Conservation (phyloP, 2,329 filamentous ascomycete species). For the Aspergillus sp. region DNA sequence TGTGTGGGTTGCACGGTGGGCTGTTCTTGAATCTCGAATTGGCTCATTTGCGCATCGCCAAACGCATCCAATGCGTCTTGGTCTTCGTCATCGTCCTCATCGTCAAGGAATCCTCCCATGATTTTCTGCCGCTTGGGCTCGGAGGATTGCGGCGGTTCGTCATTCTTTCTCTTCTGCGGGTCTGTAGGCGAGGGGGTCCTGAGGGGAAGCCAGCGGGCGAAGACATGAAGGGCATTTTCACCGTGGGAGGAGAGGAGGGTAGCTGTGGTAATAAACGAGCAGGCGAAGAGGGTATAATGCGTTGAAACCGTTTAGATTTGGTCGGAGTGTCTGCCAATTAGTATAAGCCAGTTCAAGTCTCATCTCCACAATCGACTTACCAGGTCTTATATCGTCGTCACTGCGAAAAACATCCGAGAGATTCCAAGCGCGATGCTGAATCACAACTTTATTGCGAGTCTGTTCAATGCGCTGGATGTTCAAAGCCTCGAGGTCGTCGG, state of each 20-base stretch:
- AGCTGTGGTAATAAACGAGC: conserved; percentile 13
- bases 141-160: conserved; percentile 20
- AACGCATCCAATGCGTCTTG: conserved; percentile 21
- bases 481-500: conserved; percentile 38
- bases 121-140: conserved; percentile 38
- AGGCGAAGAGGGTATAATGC: conserved; percentile 8
- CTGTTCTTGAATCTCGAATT: conserved; percentile 25
- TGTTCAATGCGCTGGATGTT: conserved; percentile 28
- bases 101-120: conserved; percentile 38
- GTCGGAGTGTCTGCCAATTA: conserved; percentile 32
- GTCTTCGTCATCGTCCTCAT: conserved; percentile 35
- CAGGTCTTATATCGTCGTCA: conserved; percentile 35
- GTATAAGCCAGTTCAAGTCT: background rate
- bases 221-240: conserved; percentile 39
- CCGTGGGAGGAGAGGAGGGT: conserved; percentile 28
- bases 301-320: conserved; percentile 15
- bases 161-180: conserved; percentile 38
- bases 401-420: conserved; percentile 39
- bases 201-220: conserved; percentile 33
- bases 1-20: conserved; percentile 11
- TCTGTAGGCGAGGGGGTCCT: conserved; percentile 29
- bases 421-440: conserved; percentile 40
- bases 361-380: conserved; percentile 14
- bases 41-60: conserved; percentile 23
- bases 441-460: conserved; percentile 33